Conservation (phyloP, 768 basidiomycete genomes). For the Leccinum incarnatum region DNA sequence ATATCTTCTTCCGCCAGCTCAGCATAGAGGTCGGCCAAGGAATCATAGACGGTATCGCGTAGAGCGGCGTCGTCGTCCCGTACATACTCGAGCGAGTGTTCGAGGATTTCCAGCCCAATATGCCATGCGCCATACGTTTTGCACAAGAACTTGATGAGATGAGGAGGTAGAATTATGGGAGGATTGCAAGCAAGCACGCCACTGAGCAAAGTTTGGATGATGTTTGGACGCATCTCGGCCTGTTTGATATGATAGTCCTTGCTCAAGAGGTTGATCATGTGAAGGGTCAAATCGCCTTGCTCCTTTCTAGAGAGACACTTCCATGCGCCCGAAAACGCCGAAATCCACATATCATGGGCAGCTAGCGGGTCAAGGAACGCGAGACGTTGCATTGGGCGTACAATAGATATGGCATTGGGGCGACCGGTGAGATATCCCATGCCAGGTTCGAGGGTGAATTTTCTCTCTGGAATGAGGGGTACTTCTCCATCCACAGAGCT, state of each 20-base stretch:
- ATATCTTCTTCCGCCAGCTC: constrained; percentile 96
- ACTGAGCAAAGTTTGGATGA: constrained; percentile 85
- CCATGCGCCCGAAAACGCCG: constrained; percentile 86
- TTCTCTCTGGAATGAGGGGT: constrained; percentile 41
- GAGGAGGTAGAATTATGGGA: constrained; percentile 86
- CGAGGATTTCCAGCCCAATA: constrained; percentile 80
- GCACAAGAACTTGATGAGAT: constrained; percentile 92
- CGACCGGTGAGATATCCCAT: constrained; percentile 39
- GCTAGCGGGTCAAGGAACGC: constrained; percentile 74
- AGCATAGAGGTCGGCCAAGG: constrained; percentile 92
- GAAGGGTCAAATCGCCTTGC: constrained; percentile 83
- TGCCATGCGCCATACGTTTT: constrained; percentile 99
- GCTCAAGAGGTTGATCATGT: constrained; percentile 85
- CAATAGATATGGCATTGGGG: constrained; percentile 48
- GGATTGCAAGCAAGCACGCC: constrained; percentile 85
- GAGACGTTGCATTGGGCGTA: constrained; percentile 80
- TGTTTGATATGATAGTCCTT: constrained; percentile 94
- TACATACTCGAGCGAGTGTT: constrained; percentile 70
- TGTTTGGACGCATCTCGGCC: constrained; percentile 84
- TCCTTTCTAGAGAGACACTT: constrained; percentile 79
- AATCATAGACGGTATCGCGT: constrained; percentile 83
- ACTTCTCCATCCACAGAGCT: constrained; percentile 58
- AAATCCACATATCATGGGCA: constrained; percentile 84
- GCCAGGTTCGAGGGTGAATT: constrained; percentile 33
- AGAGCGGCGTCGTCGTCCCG: constrained; percentile 78